phyloP scores from a whole-genome alignment of 2,329 filamentous ascomycete genomes.

The Aspergillus tubingensis region DNA sequence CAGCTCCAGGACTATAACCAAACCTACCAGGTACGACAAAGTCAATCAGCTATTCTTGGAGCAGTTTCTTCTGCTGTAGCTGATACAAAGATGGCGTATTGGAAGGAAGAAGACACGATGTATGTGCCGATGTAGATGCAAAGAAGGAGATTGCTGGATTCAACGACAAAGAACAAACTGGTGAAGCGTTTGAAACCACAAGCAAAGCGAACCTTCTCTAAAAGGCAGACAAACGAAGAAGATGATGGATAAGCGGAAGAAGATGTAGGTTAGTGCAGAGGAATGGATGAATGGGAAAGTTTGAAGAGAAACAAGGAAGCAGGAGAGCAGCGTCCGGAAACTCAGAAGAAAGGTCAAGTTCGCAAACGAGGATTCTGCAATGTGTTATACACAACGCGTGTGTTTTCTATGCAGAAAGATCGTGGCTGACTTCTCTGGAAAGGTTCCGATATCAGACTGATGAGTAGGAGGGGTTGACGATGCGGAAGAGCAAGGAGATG shows the following conservation, averaged over 20 bases:
- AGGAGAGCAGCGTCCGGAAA: too few relatives aligned
- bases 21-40: neutral
- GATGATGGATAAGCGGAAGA: neutral
- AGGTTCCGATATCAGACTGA: neutral
- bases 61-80: neutral
- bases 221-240: neutral
- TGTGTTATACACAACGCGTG: neutral
- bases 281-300: neutral
- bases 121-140: neutral
- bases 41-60: neutral
- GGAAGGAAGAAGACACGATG: neutral
- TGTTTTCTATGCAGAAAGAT: neutral
- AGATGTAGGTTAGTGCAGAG: neutral
- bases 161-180: neutral
- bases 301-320: neutral
- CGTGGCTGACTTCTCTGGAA: neutral
- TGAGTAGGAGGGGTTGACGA: neutral
- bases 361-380: neutral
- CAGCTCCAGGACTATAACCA: neutral
- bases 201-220: neutral
- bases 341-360: neutral
- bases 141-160: neutral
- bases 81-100: neutral
- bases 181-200: neutral
- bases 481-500: neutral